Percentiles rank a stretch among this genome's conserved stretches.
These are phyloP conservation scores for Pichia sp. DNA, from an alignment of 1,139 yeast genomes.

Conservation along the genomic window DNA sequence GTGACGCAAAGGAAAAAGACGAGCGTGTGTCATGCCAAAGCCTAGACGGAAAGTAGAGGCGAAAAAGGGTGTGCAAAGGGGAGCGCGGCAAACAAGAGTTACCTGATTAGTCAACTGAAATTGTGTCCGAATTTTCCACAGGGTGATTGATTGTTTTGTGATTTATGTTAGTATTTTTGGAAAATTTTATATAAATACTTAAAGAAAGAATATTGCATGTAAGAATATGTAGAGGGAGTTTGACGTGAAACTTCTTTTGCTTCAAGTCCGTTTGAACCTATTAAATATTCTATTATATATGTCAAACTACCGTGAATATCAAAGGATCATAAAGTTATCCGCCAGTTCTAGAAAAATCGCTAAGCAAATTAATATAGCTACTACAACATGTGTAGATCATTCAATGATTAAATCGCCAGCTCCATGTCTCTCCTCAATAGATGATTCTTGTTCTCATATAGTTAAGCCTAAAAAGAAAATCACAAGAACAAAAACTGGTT, in stretches of 20 bases:
- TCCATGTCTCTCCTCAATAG: not conserved
- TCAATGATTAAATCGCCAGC: not conserved
- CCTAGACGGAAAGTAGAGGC: not conserved
- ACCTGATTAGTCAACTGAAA: not conserved
- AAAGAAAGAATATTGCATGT: not conserved
- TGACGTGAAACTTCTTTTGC: not conserved
- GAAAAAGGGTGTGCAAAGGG: not conserved
- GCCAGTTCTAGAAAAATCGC: not conserved
- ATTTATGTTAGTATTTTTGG: not conserved
- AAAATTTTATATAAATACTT: not conserved
- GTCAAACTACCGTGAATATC: conserved; percentile 30
- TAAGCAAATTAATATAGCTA: not conserved
- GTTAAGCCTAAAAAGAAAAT: conserved; percentile 26
- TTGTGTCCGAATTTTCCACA: not conserved
- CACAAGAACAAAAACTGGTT: conserved; percentile 34
- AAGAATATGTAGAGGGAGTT: too few species aligned
- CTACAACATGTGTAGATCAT: not conserved
- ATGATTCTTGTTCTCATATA: not conserved
- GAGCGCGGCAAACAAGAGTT: not conserved
- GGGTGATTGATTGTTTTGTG: not conserved
- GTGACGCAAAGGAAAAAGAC: not conserved
- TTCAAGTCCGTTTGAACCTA: not conserved
- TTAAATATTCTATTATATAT: conserved; percentile 3
- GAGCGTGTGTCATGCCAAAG: not conserved
- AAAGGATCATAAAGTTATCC: conserved; percentile 17